phyloP scores from a whole-genome alignment of 2,329 filamentous ascomycete genomes.

The Xylaria sp. region DNA sequence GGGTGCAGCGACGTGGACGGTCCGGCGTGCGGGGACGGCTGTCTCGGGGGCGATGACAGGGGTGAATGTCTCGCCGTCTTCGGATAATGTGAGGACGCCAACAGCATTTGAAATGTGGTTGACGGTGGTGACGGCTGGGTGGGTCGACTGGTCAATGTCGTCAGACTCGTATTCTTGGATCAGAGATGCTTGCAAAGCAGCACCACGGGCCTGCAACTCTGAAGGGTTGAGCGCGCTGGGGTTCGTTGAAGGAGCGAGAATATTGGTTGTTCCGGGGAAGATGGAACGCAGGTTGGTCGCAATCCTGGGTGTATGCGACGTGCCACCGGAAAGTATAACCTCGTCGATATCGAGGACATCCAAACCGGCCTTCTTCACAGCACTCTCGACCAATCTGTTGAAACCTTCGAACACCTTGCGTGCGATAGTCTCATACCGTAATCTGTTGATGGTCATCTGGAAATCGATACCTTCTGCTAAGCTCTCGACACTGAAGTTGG shows the following conservation, averaged over 20 bases:
- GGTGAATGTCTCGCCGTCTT: slow-evolving; percentile 74
- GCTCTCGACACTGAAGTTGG: slow-evolving; percentile 92
- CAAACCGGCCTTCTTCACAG: slow-evolving; percentile 89
- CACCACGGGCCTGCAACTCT: slow-evolving; percentile 87
- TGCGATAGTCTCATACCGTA: slow-evolving; percentile 89
- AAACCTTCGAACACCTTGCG: slow-evolving; percentile 90
- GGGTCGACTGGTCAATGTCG: slow-evolving; percentile 95
- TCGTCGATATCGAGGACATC: slow-evolving; percentile 94
- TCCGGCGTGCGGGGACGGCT: slow-evolving; percentile 86
- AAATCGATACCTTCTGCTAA: slow-evolving; percentile 91
- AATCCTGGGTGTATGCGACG: slow-evolving; percentile 92
- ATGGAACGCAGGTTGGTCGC: slow-evolving; percentile 80
- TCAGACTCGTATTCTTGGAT: slow-evolving; percentile 94
- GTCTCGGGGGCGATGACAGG: slow-evolving; percentile 88
- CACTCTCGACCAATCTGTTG: slow-evolving; percentile 83
- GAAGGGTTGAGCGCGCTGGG: slow-evolving; percentile 88
- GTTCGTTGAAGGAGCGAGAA: slow-evolving; percentile 85
- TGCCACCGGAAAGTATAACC: slow-evolving; percentile 91
- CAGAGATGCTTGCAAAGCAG: slow-evolving; percentile 92
- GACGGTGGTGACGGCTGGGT: slow-evolving; percentile 93
- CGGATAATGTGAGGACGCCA: slow-evolving; percentile 74
- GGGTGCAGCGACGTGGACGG: slow-evolving; percentile 79
- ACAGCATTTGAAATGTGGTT: slow-evolving; percentile 90
- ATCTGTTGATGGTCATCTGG: slow-evolving; percentile 88
- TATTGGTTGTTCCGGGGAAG: slow-evolving; percentile 81